Percentiles rank a stretch among this genome's conserved stretches.
phyloP scores from a whole-genome alignment of 176 grass and related monocot species.

The Raddia distichophylla region DNA sequence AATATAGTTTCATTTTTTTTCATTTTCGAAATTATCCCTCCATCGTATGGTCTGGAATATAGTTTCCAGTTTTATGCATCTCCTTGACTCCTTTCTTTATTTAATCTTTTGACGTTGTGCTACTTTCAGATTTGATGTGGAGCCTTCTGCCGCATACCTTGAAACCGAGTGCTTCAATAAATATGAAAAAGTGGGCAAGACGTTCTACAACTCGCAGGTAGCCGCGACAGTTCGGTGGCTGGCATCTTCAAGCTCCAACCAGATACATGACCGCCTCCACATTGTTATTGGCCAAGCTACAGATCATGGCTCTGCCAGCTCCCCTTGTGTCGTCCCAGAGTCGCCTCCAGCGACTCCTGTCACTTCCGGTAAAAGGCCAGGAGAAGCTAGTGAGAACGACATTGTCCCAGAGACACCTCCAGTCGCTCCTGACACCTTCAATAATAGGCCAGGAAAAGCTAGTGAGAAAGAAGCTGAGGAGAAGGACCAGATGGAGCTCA shows the following conservation, averaged over 20 bases:
- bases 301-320: constrained; percentile 12
- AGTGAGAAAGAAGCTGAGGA: constrained; percentile 9
- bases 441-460: constrained; percentile 18
- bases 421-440: background rate
- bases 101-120: background rate
- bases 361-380: background rate
- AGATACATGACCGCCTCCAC: constrained; percentile 64
- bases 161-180: constrained; percentile 88
- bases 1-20: background rate
- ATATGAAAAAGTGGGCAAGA: constrained; percentile 81
- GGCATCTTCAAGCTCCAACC: constrained; percentile 58
- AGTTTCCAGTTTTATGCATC: background rate
- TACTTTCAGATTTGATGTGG: constrained; percentile 49
- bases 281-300: constrained; percentile 11
- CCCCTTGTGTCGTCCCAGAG: constrained; percentile 10
- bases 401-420: too few relatives aligned
- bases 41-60: constrained; percentile 9
- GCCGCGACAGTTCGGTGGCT: constrained; percentile 88
- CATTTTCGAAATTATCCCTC: constrained; percentile 11
- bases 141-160: constrained; percentile 65
- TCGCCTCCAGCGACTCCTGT: constrained; percentile 24
- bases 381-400: constrained; percentile 25
- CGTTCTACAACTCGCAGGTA: constrained; percentile 92
- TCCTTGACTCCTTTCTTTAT: background rate
- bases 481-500: background rate